A percentile compares a stretch with the other conserved stretches of the same genome.
phyloP scores from a whole-genome alignment of 306 rosid species.

The Citrullus amarus region DNA sequence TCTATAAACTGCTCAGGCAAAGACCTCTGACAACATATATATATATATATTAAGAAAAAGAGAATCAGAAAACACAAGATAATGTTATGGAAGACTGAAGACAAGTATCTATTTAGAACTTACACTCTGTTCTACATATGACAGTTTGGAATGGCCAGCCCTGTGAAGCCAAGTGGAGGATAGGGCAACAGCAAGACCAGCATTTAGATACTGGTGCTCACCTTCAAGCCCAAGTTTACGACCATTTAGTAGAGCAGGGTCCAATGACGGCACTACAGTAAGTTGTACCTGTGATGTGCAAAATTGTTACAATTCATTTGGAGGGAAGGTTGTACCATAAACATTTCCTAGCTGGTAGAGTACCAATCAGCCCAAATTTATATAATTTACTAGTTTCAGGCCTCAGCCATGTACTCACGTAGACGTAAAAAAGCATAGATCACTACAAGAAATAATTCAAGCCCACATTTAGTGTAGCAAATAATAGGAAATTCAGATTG shows the following conservation, averaged over 20 bases:
- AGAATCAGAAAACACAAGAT: constrained; percentile 15
- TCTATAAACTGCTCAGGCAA: constrained; percentile 69
- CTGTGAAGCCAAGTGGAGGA: constrained; percentile 82
- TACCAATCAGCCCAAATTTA: neutral
- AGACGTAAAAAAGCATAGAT: neutral
- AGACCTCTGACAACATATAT: constrained; percentile 25
- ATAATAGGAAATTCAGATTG: neutral
- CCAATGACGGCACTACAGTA: constrained; percentile 48
- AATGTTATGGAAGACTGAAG: constrained; percentile 1
- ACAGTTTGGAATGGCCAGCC: constrained; percentile 43
- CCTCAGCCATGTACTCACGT: too few species aligned
- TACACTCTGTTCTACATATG: constrained; percentile 37
- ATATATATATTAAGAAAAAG: neutral
- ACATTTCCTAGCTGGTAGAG: neutral
- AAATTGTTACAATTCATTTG: constrained; percentile 13
- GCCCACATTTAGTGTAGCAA: neutral
- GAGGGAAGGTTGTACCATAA: neutral
- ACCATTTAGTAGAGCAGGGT: constrained; percentile 55
- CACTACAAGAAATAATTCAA: neutral
- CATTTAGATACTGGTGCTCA: constrained; percentile 86
- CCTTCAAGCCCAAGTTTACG: constrained; percentile 84
- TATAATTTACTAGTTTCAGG: too few species aligned
- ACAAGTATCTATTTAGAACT: constrained; percentile 27
- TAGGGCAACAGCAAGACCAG: constrained; percentile 81
- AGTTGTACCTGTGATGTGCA: constrained; percentile 54